Percentiles rank a stretch among this genome's conserved stretches.
Evolutionary conservation across 257 asterid genomes (phyloP).

Genomic region (Catharanthus roseus): DNA sequence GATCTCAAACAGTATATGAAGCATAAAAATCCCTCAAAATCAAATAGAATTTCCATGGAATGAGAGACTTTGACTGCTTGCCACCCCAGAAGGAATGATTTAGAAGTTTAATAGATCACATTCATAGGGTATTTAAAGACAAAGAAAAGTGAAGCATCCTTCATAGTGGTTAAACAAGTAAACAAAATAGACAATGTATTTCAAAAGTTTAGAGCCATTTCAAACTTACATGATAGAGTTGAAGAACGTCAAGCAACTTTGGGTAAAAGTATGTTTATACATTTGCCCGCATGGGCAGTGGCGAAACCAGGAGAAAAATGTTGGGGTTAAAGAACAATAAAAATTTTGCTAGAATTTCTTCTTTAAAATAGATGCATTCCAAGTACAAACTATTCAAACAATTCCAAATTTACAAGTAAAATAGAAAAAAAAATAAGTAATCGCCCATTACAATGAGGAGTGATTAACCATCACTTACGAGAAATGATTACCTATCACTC

Average conservation of each 20-base stretch:
- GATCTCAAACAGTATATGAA: background rate
- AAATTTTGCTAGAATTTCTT: too few relatives aligned
- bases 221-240: conserved; percentile 46
- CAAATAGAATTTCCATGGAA: background rate
- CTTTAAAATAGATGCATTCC: too few relatives aligned
- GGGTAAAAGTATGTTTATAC: conserved; percentile 58
- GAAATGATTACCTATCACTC: too few relatives aligned
- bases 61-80: background rate
- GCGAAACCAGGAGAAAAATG: too few relatives aligned
- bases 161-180: background rate
- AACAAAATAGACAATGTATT: background rate
- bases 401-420: too few relatives aligned
- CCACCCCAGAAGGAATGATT: background rate
- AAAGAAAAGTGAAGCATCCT: background rate
- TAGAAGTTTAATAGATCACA: background rate
- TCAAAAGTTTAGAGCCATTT: background rate
- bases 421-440: too few relatives aligned
- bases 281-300: too few relatives aligned
- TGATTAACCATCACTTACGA: too few relatives aligned
- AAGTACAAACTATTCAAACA: too few relatives aligned
- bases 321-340: too few relatives aligned
- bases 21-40: background rate
- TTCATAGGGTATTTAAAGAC: background rate
- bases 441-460: too few relatives aligned
- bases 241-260: conserved; percentile 68